Base-by-base conservation (phyloP, 1,284 basidiomycete genomes). In the Sparassis latifolia region DNA sequence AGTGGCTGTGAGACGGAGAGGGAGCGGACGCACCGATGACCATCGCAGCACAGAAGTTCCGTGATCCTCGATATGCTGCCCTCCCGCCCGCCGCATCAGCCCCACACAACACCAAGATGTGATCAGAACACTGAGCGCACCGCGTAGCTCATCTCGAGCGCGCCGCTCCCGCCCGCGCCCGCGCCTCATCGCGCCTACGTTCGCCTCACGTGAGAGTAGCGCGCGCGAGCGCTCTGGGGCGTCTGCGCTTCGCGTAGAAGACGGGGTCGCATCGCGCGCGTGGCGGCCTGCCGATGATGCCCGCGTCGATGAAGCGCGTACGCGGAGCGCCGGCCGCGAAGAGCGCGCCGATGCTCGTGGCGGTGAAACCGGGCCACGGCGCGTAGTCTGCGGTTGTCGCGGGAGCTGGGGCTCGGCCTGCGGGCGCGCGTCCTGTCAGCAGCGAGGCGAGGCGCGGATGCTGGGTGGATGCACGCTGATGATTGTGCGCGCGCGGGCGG, bases 131-230 rank as follows among this genome's bases (percentile, higher is more conserved):
- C n/a, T n/a, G n/a, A n/a, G n/a, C n/a, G n/a, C 52, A 82, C 80
- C 49, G 78, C 78, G 61, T 83, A 80, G 12, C 78, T 77, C 80
- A 82, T 81, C 63, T 82, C 82, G 53, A 82, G 60, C 3, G 79
- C 79, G 56, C 79, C 82, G 3, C 80, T 80, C 55, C 77, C 78
- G 4, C 82, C 78, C 20, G 81, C 65, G 1, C 73, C 73, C 1
- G 66, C 70, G 28, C 73, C 75, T 72, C 12, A 74, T 77, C 2
- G 69, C 56, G 6, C 69, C 71, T 9, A 78, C 66, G 57, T 73
- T 76, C 38, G 5, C 80, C 79, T 52, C 69, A 71, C 50, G 69
- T 59, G 4, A 66, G 63, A n/a, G n/a, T n/a, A n/a, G n/a, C n/a
- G n/a, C n/a, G n/a, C n/a, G n/a, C n/a, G n/a, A n/a, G n/a, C n/a